Conservation (phyloP, 2,329 filamentous ascomycete species). For the Pestalotiopsis sp. region DNA sequence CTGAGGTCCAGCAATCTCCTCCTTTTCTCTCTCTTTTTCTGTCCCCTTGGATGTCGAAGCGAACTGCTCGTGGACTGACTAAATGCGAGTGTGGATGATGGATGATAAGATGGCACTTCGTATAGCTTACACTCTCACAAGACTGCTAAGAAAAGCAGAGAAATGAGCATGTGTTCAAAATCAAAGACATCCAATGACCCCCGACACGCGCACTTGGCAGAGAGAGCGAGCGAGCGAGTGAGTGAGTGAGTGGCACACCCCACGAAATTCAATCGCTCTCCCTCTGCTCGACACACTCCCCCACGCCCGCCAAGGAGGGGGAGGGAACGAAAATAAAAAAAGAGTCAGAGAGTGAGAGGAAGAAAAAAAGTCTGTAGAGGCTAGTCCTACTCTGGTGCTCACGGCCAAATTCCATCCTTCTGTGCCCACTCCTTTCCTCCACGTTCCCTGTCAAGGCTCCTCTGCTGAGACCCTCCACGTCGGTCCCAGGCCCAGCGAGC, state of each 20-base stretch:
- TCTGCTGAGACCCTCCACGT: slow-evolving; percentile 15
- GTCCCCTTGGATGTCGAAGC: neutral
- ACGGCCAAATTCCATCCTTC: neutral
- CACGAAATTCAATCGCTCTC: neutral
- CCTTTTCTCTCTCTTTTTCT: neutral
- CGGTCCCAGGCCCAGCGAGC: slow-evolving; percentile 6
- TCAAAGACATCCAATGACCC: slow-evolving; percentile 8
- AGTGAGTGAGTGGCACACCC: neutral
- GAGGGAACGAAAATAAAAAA: neutral
- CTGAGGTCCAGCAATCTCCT: neutral
- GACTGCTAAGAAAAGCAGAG: neutral
- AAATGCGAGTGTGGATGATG: neutral
- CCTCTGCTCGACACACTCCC: slow-evolving; percentile 1
- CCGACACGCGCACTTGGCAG: slow-evolving; percentile 9
- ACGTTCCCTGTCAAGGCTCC: slow-evolving; percentile 10
- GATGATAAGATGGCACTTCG: neutral
- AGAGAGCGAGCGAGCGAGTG: too few relatives aligned
- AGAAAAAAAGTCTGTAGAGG: neutral
- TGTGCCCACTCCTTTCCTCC: slow-evolving; percentile 4
- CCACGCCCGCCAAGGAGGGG: neutral
- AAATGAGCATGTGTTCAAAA: slow-evolving; percentile 10
- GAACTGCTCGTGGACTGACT: neutral
- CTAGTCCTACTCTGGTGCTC: slow-evolving; percentile 7
- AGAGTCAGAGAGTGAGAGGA: neutral
- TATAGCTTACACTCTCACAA: neutral